phyloP scores from a whole-genome alignment of 2,329 filamentous ascomycete genomes.

The Arthrocladium fulminans region DNA sequence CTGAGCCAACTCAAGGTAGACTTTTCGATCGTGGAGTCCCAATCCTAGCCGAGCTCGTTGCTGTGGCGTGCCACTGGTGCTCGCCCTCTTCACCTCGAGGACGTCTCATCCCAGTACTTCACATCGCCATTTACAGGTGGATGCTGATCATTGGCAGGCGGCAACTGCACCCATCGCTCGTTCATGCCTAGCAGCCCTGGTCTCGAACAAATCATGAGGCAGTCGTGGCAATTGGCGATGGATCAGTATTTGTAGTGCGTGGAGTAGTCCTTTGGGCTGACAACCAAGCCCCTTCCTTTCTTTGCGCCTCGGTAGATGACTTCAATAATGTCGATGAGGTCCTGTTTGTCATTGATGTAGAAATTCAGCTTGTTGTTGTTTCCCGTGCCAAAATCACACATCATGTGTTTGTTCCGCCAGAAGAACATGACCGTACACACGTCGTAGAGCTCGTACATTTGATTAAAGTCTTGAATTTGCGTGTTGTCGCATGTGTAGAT shows the following conservation, averaged over 20 bases:
- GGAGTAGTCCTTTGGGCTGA: conserved; percentile 81
- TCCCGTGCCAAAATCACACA: conserved; percentile 94
- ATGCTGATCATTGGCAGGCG: too few relatives aligned
- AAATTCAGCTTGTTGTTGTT: conserved; percentile 99
- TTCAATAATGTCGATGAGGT: conserved; percentile 96
- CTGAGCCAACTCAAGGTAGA: too few relatives aligned
- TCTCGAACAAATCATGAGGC: too few relatives aligned
- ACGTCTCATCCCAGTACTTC: too few relatives aligned
- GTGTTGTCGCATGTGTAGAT: conserved; percentile 93
- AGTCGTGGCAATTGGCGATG: too few relatives aligned
- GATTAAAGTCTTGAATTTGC: conserved; percentile 83
- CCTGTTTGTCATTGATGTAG: conserved; percentile 95
- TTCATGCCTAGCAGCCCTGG: too few relatives aligned
- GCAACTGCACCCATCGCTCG: too few relatives aligned
- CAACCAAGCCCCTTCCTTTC: conserved; percentile 92
- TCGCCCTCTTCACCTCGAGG: too few relatives aligned
- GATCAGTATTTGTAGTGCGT: conserved; percentile 58
- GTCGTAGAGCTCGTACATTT: conserved; percentile 91
- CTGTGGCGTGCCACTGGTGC: too few relatives aligned
- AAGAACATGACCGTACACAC: conserved; percentile 95
- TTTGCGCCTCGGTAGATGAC: conserved; percentile 97
- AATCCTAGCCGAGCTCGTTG: too few relatives aligned
- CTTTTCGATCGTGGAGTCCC: too few relatives aligned
- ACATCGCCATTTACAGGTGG: too few relatives aligned
- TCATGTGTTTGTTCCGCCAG: conserved; percentile 71